Conservation (phyloP, 2,329 filamentous ascomycete species). For the Talaromyces sp. region DNA sequence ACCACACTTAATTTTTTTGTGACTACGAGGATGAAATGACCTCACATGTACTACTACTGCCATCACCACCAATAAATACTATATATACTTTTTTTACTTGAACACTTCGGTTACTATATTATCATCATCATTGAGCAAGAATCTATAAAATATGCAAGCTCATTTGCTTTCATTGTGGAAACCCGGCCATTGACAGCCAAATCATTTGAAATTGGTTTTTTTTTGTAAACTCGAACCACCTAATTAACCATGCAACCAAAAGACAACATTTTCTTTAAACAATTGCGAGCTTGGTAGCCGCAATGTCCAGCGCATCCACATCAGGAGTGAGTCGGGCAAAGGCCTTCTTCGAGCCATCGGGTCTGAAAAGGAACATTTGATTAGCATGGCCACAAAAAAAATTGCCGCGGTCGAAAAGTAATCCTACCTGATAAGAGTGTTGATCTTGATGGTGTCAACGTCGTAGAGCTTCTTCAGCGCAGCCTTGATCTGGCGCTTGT, state of each 20-base stretch:
- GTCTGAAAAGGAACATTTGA: constrained; percentile 41
- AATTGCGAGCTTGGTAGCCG: constrained; percentile 96
- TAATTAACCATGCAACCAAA: constrained; percentile 45
- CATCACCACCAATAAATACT: background rate
- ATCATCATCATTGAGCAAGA: background rate
- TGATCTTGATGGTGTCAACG: constrained; percentile 97
- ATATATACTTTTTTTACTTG: background rate
- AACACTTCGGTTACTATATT: constrained; percentile 22
- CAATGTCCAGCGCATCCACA: constrained; percentile 98
- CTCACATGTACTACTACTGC: background rate
- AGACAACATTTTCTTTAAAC: constrained; percentile 62
- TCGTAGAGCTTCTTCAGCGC: constrained; percentile 99
- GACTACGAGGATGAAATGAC: background rate
- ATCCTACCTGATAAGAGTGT: constrained; percentile 88
- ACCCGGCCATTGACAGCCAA: constrained; percentile 5
- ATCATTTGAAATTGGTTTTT: constrained; percentile 34
- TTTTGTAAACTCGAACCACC: constrained; percentile 35
- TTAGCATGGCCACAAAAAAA: constrained; percentile 28
- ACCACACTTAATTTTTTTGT: too few relatives aligned
- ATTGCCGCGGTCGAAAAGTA: too few relatives aligned
- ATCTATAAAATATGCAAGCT: background rate
- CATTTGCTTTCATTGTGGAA: constrained; percentile 27
- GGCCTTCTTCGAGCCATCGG: constrained; percentile 98
- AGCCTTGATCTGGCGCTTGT: constrained; percentile 99
- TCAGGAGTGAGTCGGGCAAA: constrained; percentile 93